phyloP scores from a whole-genome alignment of 305 asterid genomes.

The Andrographis paniculata region DNA sequence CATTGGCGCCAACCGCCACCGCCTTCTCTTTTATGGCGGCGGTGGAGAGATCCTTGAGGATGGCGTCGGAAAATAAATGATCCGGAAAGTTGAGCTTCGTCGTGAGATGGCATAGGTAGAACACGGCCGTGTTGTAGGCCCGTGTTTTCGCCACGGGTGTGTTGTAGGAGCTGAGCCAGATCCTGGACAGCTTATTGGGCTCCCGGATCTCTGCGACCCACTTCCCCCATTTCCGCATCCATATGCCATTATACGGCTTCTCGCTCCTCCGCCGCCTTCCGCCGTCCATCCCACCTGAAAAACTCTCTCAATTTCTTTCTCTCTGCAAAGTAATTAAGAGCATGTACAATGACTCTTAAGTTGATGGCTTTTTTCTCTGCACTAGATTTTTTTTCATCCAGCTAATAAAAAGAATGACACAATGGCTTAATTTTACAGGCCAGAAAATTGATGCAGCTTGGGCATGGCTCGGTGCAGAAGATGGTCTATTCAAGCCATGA shows the following conservation, averaged over 20 bases:
- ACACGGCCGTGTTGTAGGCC: constrained; percentile 86
- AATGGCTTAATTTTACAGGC: too few relatives aligned
- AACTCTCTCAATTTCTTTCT: constrained; percentile 26
- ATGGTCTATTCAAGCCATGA: too few relatives aligned
- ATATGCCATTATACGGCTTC: constrained; percentile 59
- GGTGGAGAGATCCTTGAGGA: constrained; percentile 51
- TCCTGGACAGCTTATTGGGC: constrained; percentile 80
- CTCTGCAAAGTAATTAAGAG: background rate
- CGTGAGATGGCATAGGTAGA: constrained; percentile 70
- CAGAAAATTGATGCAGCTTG: too few relatives aligned
- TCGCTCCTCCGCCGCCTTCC: constrained; percentile 41
- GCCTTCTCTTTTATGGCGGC: constrained; percentile 62
- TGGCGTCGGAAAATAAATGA: constrained; percentile 29
- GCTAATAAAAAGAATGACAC: too few relatives aligned
- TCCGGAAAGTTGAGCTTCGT: constrained; percentile 77
- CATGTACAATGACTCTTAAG: too few relatives aligned
- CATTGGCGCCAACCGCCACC: constrained; percentile 76
- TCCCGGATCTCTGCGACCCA: constrained; percentile 95
- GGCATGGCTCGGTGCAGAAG: too few relatives aligned
- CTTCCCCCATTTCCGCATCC: constrained; percentile 97
- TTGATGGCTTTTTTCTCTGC: too few relatives aligned
- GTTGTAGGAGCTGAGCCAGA: constrained; percentile 85
- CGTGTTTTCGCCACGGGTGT: constrained; percentile 80
- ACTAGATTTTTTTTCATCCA: too few relatives aligned
- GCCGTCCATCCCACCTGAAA: constrained; percentile 19